These are phyloP conservation scores for Aspergillus ostianus DNA, from an alignment of 495 filamentous ascomycete genomes.

Conservation along the genomic window DNA sequence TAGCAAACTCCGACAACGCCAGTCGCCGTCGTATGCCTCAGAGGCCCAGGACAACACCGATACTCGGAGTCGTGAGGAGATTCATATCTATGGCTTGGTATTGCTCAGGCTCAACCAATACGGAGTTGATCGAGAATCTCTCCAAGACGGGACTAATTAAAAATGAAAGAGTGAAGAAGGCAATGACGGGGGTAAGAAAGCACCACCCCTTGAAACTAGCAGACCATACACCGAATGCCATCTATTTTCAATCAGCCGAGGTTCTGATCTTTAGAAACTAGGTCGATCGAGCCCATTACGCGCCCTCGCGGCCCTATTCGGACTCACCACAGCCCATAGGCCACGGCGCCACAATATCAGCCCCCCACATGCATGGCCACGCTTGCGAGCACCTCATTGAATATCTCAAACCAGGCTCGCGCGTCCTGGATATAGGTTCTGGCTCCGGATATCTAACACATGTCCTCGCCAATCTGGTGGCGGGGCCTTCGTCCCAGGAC, in stretches of 20 bases:
- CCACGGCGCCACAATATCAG: slow-evolving; percentile 83
- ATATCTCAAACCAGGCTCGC: slow-evolving; percentile 50
- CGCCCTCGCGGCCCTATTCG: slow-evolving; percentile 70
- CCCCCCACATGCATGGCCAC: slow-evolving; percentile 95
- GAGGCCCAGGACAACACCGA: not conserved
- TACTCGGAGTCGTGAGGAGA: slow-evolving; percentile 19
- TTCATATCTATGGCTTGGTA: slow-evolving; percentile 81
- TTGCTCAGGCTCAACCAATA: slow-evolving; percentile 75
- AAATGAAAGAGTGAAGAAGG: slow-evolving; percentile 64
- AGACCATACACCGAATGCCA: too few relatives aligned
- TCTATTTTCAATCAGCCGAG: not conserved
- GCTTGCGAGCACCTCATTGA: slow-evolving; percentile 68
- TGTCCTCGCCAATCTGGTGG: slow-evolving; percentile 79
- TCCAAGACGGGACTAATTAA: slow-evolving; percentile 69
- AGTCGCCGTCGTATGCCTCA: slow-evolving; percentile 4
- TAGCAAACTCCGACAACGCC: not conserved
- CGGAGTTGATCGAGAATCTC: slow-evolving; percentile 76
- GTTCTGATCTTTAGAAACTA: slow-evolving; percentile 30
- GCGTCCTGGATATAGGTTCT: slow-evolving; percentile 84
- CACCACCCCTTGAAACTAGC: not conserved
- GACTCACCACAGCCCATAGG: slow-evolving; percentile 93
- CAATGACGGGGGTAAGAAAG: slow-evolving; percentile 68
- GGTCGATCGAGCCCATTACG: slow-evolving; percentile 91
- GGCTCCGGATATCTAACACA: slow-evolving; percentile 92
- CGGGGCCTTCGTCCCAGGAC: slow-evolving; percentile 30